These are phyloP conservation scores for Suillus brevipes DNA, from an alignment of 768 basidiomycete species.

Conservation along the genomic window DNA sequence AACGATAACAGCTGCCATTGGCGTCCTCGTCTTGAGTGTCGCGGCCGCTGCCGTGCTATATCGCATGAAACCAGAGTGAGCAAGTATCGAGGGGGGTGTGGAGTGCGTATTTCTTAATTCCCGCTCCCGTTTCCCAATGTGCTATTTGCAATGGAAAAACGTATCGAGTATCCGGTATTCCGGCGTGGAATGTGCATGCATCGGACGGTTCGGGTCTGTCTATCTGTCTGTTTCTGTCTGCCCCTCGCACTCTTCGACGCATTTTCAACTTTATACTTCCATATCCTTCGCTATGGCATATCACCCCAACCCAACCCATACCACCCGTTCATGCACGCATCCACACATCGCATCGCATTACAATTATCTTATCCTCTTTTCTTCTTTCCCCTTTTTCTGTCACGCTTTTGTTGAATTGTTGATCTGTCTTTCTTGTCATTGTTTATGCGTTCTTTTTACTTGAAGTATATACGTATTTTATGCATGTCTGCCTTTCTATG, in stretches of 20 bases:
- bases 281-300: slow-evolving; percentile 4
- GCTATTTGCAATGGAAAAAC: slow-evolving; percentile 10
- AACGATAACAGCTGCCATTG: slow-evolving; percentile 51
- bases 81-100: slow-evolving; percentile 1
- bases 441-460: slow-evolving; percentile 29
- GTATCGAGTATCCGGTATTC: neutral
- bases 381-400: neutral
- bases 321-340: slow-evolving; percentile 7
- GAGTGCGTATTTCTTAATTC: slow-evolving; percentile 2
- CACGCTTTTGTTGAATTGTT: neutral
- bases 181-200: slow-evolving; percentile 5
- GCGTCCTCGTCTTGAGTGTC: slow-evolving; percentile 63
- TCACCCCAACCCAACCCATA: slow-evolving; percentile 1
- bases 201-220: slow-evolving; percentile 1
- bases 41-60: slow-evolving; percentile 74
- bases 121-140: neutral
- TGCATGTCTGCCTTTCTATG: slow-evolving; percentile 17
- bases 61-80: slow-evolving; percentile 55
- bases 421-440: slow-evolving; percentile 12
- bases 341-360: slow-evolving; percentile 5
- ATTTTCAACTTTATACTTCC: neutral
- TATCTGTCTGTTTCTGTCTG: neutral
- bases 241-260: slow-evolving; percentile 2
- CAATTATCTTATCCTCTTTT: slow-evolving; percentile 5
- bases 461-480: slow-evolving; percentile 13